A percentile compares a stretch with the other conserved stretches of the same genome.
These are phyloP conservation scores for Cystoderma amianthinum DNA, from an alignment of 768 basidiomycete species.

Conservation along the genomic window DNA sequence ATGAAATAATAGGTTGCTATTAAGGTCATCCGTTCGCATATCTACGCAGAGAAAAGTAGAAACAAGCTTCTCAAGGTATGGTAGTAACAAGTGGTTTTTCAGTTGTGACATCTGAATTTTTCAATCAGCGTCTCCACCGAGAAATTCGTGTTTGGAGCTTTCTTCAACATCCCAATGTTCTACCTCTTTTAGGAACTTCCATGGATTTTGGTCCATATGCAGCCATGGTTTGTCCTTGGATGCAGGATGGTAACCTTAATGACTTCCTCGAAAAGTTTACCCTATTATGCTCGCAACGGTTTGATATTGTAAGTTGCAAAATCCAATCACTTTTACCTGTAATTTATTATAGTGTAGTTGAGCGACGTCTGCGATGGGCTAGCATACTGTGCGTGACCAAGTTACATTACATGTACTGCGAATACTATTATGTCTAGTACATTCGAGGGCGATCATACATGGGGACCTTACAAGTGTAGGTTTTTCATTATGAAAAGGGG, in stretches of 20 bases:
- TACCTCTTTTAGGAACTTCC: slow-evolving; percentile 2
- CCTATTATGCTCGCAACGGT: not conserved
- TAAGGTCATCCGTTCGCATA: not conserved
- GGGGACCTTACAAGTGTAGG: not conserved
- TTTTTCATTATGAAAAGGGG: not conserved
- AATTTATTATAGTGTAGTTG: not conserved
- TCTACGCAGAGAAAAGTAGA: not conserved
- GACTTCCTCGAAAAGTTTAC: not conserved
- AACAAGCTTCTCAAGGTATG: not conserved
- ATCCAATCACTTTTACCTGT: not conserved
- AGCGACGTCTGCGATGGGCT: not conserved
- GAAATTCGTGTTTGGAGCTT: slow-evolving; percentile 2
- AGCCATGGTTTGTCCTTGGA: not conserved
- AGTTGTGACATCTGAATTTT: not conserved
- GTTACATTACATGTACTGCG: no score
- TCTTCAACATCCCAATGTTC: slow-evolving; percentile 5
- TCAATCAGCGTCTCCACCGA: slow-evolving; percentile 4
- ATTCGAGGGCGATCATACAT: slow-evolving; percentile 1
- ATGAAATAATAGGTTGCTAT: slow-evolving; percentile 3
- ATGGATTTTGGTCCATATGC: not conserved
- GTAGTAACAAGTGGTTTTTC: not conserved
- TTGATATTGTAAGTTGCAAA: not conserved
- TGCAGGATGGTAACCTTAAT: not conserved
- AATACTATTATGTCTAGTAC: not conserved
- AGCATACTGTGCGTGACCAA: not conserved